Evolutionary conservation across 2,329 filamentous ascomycete genomes (phyloP).

Genomic region (Diaporthe longicolla): DNA sequence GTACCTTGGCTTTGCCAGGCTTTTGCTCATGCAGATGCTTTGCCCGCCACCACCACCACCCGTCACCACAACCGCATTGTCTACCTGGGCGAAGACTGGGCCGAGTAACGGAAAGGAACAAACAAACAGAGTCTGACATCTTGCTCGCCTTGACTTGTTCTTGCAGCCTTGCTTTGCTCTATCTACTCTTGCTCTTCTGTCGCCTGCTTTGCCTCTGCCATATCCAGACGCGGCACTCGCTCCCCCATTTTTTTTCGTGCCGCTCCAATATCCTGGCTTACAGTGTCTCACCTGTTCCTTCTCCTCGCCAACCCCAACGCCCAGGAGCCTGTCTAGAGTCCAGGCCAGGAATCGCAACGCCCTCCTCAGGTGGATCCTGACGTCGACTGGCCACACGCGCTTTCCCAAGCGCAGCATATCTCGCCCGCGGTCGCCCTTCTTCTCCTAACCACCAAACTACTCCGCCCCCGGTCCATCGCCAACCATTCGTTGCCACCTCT

Average conservation of each 20-base stretch:
- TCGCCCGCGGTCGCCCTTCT: conserved; percentile 12
- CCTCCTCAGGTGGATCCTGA: conserved; percentile 27
- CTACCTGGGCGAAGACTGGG: conserved; percentile 5
- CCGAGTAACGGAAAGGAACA: conserved; percentile 6
- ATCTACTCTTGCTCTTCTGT: neutral
- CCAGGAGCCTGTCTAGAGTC: conserved; percentile 8
- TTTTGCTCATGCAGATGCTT: conserved; percentile 31
- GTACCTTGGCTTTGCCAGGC: conserved; percentile 25
- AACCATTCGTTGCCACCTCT: conserved; percentile 1
- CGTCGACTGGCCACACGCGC: conserved; percentile 38
- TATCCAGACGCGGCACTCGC: neutral
- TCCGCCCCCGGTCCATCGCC: neutral
- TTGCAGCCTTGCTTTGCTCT: neutral
- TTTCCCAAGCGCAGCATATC: conserved; percentile 35
- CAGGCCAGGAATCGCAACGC: conserved; percentile 34
- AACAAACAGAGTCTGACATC: neutral
- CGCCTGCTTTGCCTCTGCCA: conserved; percentile 8
- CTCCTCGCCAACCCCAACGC: conserved; percentile 29
- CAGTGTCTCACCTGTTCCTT: conserved; percentile 29
- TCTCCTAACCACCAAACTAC: conserved; percentile 11
- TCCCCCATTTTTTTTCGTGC: conserved; percentile 23
- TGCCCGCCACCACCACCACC: conserved; percentile 15
- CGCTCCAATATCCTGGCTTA: conserved; percentile 27
- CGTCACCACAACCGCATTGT: conserved; percentile 28
- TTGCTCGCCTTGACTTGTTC: conserved; percentile 6